A percentile compares a stretch with the other conserved stretches of the same genome.
Conservation (phyloP, 768 basidiomycete genomes). For the Lyophyllum decastes region DNA sequence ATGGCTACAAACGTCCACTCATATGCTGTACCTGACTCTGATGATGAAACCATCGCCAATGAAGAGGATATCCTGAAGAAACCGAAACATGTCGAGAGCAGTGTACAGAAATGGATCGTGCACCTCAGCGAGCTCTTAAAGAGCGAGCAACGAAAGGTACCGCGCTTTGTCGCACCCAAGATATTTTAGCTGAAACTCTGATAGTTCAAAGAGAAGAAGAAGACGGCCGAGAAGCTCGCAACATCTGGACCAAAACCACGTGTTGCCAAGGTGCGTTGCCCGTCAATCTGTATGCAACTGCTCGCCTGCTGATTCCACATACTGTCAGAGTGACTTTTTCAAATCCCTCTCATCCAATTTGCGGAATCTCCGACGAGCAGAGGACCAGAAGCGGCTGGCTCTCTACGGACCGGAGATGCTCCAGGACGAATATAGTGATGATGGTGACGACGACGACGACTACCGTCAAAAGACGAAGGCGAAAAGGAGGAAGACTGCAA, state of each 20-base stretch:
- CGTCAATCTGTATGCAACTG: background rate
- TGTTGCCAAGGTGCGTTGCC: constrained; percentile 52
- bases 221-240: constrained; percentile 45
- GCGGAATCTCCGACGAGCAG: constrained; percentile 60
- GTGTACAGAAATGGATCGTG: constrained; percentile 68
- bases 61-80: constrained; percentile 35
- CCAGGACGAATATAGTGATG: constrained; percentile 45
- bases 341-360: constrained; percentile 60
- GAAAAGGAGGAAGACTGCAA: constrained; percentile 33
- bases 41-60: constrained; percentile 60
- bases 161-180: constrained; percentile 4
- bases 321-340: constrained; percentile 66
- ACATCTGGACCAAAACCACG: constrained; percentile 49
- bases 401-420: constrained; percentile 28
- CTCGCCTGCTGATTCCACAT: background rate
- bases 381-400: constrained; percentile 47
- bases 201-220: constrained; percentile 69
- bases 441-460: constrained; percentile 59
- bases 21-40: constrained; percentile 70
- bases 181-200: background rate
- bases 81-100: constrained; percentile 36
- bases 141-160: constrained; percentile 72
- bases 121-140: constrained; percentile 60
- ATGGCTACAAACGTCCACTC: constrained; percentile 56
- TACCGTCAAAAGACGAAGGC: constrained; percentile 33